These are phyloP conservation scores for Porogramme epimiltina DNA, from an alignment of 1,284 basidiomycete species.

Conservation along the genomic window DNA sequence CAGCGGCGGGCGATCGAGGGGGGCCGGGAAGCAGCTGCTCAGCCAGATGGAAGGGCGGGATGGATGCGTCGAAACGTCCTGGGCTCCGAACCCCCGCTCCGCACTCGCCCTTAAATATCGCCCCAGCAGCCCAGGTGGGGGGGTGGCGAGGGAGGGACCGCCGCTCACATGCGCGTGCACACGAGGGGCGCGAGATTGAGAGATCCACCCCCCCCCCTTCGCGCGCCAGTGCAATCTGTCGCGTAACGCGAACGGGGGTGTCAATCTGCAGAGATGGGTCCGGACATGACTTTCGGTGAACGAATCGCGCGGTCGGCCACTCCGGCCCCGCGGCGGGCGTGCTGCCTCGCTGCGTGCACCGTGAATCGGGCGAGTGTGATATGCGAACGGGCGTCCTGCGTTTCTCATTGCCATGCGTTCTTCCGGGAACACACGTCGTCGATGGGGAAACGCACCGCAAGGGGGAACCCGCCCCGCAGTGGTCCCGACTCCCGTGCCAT, in stretches of 20 bases:
- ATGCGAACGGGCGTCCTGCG: constrained; percentile 15
- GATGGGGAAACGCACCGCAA: constrained; percentile 13
- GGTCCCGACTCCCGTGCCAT: no score
- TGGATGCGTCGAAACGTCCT: constrained; percentile 8
- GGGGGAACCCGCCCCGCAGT: constrained; percentile 10
- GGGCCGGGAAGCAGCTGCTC: constrained; percentile 1
- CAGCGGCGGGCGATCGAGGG: constrained; percentile 15
- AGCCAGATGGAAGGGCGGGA: constrained; percentile 4
- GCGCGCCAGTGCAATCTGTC: constrained; percentile 19
- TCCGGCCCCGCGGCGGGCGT: constrained; percentile 13
- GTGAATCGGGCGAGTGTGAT: constrained; percentile 19
- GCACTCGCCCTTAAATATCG: constrained; percentile 16
- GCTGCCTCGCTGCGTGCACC: constrained; percentile 10
- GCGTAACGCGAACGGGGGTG: constrained; percentile 15
- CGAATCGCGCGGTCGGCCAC: constrained; percentile 20
- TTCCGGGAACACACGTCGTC: constrained; percentile 15
- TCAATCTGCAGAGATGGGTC: constrained; percentile 20
- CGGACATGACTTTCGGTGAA: constrained; percentile 25
- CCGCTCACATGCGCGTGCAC: constrained; percentile 7
- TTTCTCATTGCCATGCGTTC: constrained; percentile 21
- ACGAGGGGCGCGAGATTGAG: constrained; percentile 5
- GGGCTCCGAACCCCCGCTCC: constrained; percentile 1
- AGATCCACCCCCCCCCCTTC: background rate
- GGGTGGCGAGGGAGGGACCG: no score
- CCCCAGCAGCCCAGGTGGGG: no score